These are phyloP conservation scores for Colletotrichum sp. DNA, from an alignment of 2,329 filamentous ascomycete genomes.

Conservation along the genomic window DNA sequence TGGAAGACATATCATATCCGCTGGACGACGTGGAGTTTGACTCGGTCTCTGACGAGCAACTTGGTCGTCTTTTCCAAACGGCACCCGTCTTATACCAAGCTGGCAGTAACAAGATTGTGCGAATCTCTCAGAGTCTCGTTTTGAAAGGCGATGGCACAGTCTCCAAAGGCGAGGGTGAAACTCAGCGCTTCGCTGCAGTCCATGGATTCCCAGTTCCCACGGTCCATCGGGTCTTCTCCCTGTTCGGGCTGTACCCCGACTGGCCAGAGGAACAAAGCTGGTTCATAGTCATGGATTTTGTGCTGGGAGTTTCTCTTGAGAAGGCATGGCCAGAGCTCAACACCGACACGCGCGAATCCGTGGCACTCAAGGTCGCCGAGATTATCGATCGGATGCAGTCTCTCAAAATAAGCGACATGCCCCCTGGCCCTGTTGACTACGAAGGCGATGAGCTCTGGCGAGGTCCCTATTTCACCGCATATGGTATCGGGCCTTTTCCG, in stretches of 20 bases:
- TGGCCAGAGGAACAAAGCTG: not conserved
- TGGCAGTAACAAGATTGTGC: not conserved
- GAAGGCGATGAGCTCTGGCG: not conserved
- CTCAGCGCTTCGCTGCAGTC: not conserved
- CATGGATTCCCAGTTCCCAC: not conserved
- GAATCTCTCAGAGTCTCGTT: not conserved
- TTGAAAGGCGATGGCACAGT: not conserved
- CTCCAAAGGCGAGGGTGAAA: not conserved
- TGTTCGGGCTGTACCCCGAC: not conserved
- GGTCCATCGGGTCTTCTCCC: not conserved
- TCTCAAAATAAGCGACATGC: conserved; percentile 3
- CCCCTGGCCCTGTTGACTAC: not conserved
- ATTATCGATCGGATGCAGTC: not conserved
- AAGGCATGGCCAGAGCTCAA: not conserved
- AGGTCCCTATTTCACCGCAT: not conserved
- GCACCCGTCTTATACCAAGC: not conserved
- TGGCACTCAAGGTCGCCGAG: not conserved
- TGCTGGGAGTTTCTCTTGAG: not conserved
- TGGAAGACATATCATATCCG: not conserved
- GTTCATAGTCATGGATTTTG: not conserved
- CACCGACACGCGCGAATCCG: rapidly evolving
- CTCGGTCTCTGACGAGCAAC: not conserved
- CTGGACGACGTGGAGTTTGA: not conserved
- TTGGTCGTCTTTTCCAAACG: not conserved
- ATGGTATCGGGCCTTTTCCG: not conserved